Evolutionary conservation across 2,329 filamentous ascomycete species (phyloP).

Genomic region (Aureobasidium subglaciale): DNA sequence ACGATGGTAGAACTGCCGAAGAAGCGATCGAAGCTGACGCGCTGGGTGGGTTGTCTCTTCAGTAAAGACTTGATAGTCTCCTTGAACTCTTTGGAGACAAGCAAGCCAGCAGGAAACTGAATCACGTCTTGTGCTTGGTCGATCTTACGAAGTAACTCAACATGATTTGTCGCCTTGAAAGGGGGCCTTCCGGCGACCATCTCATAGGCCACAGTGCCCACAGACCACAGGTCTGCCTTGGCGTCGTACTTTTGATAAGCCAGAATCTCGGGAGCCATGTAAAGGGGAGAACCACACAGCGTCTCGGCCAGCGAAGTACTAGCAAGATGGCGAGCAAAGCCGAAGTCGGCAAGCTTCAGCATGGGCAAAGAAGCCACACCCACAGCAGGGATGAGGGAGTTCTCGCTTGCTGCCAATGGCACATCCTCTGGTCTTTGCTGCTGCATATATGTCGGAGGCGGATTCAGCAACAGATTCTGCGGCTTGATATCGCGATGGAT

Average conservation of each 20-base stretch:
- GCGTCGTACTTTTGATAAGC: constrained; percentile 96
- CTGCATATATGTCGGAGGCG: constrained; percentile 65
- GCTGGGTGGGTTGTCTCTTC: constrained; percentile 77
- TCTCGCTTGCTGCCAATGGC: constrained; percentile 70
- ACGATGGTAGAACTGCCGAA: constrained; percentile 69
- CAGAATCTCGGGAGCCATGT: constrained; percentile 98
- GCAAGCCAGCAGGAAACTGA: constrained; percentile 66
- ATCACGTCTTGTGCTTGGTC: constrained; percentile 82
- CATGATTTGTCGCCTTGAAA: constrained; percentile 87
- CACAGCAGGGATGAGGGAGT: constrained; percentile 71
- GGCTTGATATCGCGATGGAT: constrained; percentile 97
- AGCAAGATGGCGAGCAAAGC: constrained; percentile 89
- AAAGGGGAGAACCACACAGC: constrained; percentile 89
- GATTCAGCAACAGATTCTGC: constrained; percentile 87
- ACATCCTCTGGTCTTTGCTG: constrained; percentile 54
- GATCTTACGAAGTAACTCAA: constrained; percentile 87
- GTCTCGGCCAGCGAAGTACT: constrained; percentile 91
- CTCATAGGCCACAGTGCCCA: constrained; percentile 90
- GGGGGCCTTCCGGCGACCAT: constrained; percentile 89
- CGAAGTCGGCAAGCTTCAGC: constrained; percentile 97
- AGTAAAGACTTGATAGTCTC: constrained; percentile 70
- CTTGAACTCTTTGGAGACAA: constrained; percentile 69
- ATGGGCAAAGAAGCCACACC: constrained; percentile 83
- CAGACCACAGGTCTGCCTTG: constrained; percentile 95
- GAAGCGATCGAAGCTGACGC: constrained; percentile 79